Evolutionary conservation across 768 basidiomycete genomes (phyloP), one percentile per base, ranked within the genome.

Genomic region (Amanita rubescens): DNA sequence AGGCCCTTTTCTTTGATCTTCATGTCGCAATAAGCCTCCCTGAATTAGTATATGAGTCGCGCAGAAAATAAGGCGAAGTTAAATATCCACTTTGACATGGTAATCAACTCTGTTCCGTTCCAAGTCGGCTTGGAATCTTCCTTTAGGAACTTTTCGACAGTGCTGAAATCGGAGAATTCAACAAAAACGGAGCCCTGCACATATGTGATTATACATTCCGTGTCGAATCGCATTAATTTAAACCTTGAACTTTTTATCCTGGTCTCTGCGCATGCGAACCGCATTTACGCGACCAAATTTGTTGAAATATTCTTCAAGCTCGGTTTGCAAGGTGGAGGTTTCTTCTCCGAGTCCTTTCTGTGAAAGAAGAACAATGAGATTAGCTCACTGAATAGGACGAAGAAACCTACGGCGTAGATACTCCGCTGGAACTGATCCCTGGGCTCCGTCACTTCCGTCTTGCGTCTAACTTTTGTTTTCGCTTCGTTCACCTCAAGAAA

Each of bases 1-100:
- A 96, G 77, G 9, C 91, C 92, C 69, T 96, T 94, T 70, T 95
- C 90, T 67, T 90, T 86, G 68, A 94, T 88, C 71, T 96, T 97
- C 93, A 94, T 94, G 59, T 91, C 83, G 61, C 92, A 92, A 67
- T 96, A 96, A 7, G 75, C 88, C 58, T 84, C 84, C 63, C 90
- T 92, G 27, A 30, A 15, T 34, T 55, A 50, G 49, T 5, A 5
- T 4, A 27, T 20, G 32, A 22, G 19, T 25, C 9, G 3, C 11
- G 30, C 22, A 35, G 19, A 32, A 46, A 38, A 22, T 9, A 25
- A 30, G n/a, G 32, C 17, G 24, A 35, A 47, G 9, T 4, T 35
- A 38, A 32, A 46, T 15, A 68, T 81, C 53, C 60, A 91, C 87
- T 98, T 98, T 59, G 87, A 78, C 94, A 95, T 95, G 67, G 79